Evolutionary conservation across 768 basidiomycete species (phyloP).

Genomic region (Termitomyces sp.): DNA sequence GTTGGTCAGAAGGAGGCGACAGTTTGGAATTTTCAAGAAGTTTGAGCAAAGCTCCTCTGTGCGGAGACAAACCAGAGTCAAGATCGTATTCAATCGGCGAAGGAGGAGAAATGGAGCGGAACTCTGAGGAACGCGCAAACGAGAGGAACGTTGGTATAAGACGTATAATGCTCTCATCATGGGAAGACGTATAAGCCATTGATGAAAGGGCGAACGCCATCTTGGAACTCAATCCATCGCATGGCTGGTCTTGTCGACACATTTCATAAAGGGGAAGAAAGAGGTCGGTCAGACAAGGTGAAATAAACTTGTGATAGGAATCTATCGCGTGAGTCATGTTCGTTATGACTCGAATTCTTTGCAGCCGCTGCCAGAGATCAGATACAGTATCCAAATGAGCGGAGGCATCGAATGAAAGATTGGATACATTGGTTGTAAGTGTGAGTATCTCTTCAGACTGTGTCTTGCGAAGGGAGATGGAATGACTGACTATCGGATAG

Average conservation of each 20-base stretch:
- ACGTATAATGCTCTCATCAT: not conserved
- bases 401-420: not conserved
- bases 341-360: not conserved
- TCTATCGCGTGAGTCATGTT: not conserved
- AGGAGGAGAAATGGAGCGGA: constrained; percentile 17
- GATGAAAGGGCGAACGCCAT: constrained; percentile 30
- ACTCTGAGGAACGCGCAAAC: constrained; percentile 22
- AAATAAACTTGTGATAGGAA: constrained; percentile 29
- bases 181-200: constrained; percentile 25
- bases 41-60: constrained; percentile 5
- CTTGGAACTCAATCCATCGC: constrained; percentile 10
- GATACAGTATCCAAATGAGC: constrained; percentile 3
- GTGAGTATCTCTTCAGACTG: not conserved
- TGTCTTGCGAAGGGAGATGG: not conserved
- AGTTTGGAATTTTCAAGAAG: constrained; percentile 1
- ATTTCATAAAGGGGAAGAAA: constrained; percentile 29
- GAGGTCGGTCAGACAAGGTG: constrained; percentile 11
- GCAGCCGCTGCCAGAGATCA: constrained; percentile 13
- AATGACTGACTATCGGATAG: not conserved
- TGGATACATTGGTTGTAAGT: not conserved
- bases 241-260: constrained; percentile 14
- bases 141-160: constrained; percentile 30
- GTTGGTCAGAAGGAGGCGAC: not conserved
- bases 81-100: constrained; percentile 18
- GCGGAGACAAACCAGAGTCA: constrained; percentile 17